A percentile compares a stretch with the other conserved stretches of the same genome.
Evolutionary conservation across 495 filamentous ascomycete species (phyloP).

Genomic region (Hypoxylon lienhwacheense): DNA sequence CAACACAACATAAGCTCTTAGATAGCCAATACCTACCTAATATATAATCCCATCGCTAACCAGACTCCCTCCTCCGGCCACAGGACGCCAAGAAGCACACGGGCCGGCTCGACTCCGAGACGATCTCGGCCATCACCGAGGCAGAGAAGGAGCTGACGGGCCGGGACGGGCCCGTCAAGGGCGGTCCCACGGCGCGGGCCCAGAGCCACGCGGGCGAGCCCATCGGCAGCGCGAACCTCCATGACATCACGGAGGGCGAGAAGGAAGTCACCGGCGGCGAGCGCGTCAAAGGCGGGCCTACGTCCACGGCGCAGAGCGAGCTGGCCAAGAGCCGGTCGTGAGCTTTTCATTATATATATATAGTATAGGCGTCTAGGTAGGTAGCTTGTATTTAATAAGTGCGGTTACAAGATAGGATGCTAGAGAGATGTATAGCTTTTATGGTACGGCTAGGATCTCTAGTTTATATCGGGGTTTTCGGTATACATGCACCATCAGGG

Average conservation of each 20-base stretch:
- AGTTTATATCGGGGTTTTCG: too few relatives aligned
- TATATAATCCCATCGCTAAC: too few relatives aligned
- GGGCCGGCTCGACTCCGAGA: slow-evolving; percentile 29
- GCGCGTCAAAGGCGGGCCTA: slow-evolving; percentile 36
- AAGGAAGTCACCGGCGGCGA: slow-evolving; percentile 27
- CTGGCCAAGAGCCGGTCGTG: slow-evolving; percentile 28
- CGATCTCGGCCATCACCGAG: slow-evolving; percentile 31
- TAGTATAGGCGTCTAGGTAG: not conserved
- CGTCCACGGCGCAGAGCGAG: slow-evolving; percentile 37
- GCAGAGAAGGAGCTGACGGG: slow-evolving; percentile 28
- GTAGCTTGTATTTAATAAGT: too few relatives aligned
- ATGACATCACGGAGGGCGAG: slow-evolving; percentile 41
- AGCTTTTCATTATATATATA: not conserved
- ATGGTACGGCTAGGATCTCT: too few relatives aligned
- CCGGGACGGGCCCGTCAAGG: slow-evolving; percentile 14
- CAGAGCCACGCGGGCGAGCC: slow-evolving; percentile 33
- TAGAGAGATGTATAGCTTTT: too few relatives aligned
- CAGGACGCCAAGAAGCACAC: slow-evolving; percentile 17
- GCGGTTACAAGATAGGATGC: not conserved
- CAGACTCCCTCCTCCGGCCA: too few relatives aligned
- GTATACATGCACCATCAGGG: too few relatives aligned
- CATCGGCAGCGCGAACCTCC: slow-evolving; percentile 28
- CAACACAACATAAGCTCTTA: not conserved
- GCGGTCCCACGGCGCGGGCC: slow-evolving; percentile 37
- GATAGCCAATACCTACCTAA: slow-evolving; percentile 12